Base-by-base conservation (phyloP, 345 rosid genomes). In the Isatis tinctoria region DNA sequence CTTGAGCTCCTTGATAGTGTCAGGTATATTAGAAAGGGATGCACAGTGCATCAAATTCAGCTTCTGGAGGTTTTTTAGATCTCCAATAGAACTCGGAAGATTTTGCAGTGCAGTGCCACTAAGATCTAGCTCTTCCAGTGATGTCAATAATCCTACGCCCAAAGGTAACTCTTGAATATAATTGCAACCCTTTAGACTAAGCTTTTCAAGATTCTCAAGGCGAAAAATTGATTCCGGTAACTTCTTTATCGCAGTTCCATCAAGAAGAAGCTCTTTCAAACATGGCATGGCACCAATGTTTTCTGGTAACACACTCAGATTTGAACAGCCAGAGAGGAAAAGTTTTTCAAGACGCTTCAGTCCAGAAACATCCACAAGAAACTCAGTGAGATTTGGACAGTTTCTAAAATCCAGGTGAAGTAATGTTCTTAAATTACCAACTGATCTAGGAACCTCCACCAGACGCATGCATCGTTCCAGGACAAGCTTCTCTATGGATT, bases 311-410 rank as follows among this genome's bases (percentile, higher is more conserved):
- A 65, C 74, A 49, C 60, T 52, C 22, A 78, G 70, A 22, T 11
- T 60, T 60, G 74, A 78, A 54, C 81, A 73, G 56, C 81, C 81
- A 43, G 81, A 78, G 27, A 78, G 78, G 74, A 60, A 40, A 27
- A 78, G 78, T 7, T 73, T 72, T 43, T 73, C 70, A 49, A 78
- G 81, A 52, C 3, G 0, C 66, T 73, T 44, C 59, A 78, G 74
- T 40, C 70, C 70, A 44, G 77, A 78, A 73, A 78, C 81, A 60
- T 73, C 78, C 53, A 6, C 16, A 41, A 60, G 73, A 54, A 78
- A 66, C 22, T 78, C 65, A 73, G 78, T 0, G 39, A 78, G 81
- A 0, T 52, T 78, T 22, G 65, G 18, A 61, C 81, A 78, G 49
- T 44, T 4, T 33, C 60, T 60, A 44, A 78, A 2, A 2, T 78